Conservation (phyloP, 1,284 basidiomycete genomes). For the Marasmius fiardii region DNA sequence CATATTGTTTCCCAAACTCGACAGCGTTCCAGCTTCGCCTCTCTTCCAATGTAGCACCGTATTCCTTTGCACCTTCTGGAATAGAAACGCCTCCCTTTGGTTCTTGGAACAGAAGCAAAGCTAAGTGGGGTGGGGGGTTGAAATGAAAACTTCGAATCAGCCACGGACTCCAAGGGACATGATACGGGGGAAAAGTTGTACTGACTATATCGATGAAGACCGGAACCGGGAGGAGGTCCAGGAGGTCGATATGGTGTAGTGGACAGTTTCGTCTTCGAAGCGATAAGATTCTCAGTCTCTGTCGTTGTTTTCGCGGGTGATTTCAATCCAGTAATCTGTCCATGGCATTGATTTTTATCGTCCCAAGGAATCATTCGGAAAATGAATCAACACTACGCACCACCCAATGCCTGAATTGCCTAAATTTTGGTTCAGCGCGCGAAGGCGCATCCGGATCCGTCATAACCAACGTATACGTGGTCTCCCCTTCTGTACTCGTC, state of each 20-base stretch:
- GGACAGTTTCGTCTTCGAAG: slow-evolving; percentile 43
- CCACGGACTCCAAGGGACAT: neutral
- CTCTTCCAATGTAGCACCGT: slow-evolving; percentile 40
- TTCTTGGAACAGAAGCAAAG: slow-evolving; percentile 61
- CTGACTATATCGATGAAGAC: slow-evolving; percentile 58
- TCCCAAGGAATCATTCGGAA: too few relatives aligned
- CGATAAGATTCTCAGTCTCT: slow-evolving; percentile 31
- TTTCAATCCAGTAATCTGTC: slow-evolving; percentile 55
- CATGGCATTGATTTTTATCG: too few relatives aligned
- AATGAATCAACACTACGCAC: slow-evolving; percentile 35
- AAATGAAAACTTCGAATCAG: neutral
- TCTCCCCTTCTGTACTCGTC: slow-evolving; percentile 24
- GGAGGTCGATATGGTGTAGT: slow-evolving; percentile 59
- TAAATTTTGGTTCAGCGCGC: slow-evolving; percentile 47
- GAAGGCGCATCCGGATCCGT: slow-evolving; percentile 70
- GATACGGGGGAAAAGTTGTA: slow-evolving; percentile 3
- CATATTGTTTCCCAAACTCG: slow-evolving; percentile 48
- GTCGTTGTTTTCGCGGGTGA: slow-evolving; percentile 33
- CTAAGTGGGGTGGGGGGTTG: slow-evolving; percentile 26
- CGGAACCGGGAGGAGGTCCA: slow-evolving; percentile 52
- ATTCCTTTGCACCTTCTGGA: slow-evolving; percentile 43
- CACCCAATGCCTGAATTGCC: slow-evolving; percentile 65
- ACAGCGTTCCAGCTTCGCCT: slow-evolving; percentile 53
- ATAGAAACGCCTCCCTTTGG: slow-evolving; percentile 40
- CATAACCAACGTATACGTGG: slow-evolving; percentile 61